Evolutionary conservation across 257 asterid species (phyloP).

Genomic region (Sherardia arvensis): DNA sequence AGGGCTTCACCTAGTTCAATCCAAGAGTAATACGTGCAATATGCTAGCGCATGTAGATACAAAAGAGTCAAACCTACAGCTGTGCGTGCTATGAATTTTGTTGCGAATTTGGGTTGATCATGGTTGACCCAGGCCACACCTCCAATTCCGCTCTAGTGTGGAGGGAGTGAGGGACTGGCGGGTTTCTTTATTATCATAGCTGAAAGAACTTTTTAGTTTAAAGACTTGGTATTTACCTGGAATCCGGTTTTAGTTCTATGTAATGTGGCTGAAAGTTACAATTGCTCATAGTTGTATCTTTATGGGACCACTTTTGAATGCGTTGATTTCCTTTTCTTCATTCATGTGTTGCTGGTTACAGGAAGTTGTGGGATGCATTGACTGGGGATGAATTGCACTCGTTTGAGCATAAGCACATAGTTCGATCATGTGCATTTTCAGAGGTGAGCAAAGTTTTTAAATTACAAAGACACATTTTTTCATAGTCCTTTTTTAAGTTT

Average conservation of each 20-base stretch:
- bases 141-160: not conserved
- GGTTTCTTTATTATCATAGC: not conserved
- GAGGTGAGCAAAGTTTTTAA: conserved; percentile 39
- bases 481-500: not conserved
- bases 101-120: not conserved
- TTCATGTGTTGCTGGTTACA: conserved; percentile 30
- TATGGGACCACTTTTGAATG: not conserved
- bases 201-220: not conserved
- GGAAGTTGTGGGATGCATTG: conserved; percentile 97
- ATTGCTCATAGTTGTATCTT: not conserved
- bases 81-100: not conserved
- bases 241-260: not conserved
- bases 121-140: not conserved
- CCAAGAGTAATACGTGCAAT: not conserved
- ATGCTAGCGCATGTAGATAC: not conserved
- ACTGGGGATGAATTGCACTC: conserved; percentile 90
- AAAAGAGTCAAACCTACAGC: not conserved
- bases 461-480: not conserved
- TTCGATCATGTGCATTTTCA: conserved; percentile 90
- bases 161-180: not conserved
- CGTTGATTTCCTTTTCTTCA: not conserved
- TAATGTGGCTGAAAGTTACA: not conserved
- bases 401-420: conserved; percentile 96
- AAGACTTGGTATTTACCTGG: not conserved
- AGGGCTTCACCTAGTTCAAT: not conserved